Conservation (phyloP, 768 basidiomycete species). For the Phylloporus rhodoxanthus region DNA sequence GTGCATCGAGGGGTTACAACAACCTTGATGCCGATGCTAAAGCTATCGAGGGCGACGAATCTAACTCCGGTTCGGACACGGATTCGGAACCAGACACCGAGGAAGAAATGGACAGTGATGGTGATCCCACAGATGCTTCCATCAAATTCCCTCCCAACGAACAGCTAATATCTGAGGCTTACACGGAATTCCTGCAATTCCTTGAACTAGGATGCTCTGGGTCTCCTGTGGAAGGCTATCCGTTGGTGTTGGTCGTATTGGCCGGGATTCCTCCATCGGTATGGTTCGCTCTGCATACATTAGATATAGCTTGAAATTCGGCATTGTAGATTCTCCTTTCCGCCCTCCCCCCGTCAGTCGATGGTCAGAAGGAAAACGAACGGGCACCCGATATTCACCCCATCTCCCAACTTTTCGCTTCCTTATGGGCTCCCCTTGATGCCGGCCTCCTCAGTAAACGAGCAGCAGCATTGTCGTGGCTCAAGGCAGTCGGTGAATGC, state of each 20-base stretch:
- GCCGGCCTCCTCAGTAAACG: conserved; percentile 23
- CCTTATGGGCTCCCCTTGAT: conserved; percentile 81
- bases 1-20: conserved; percentile 8
- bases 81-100: conserved; percentile 16
- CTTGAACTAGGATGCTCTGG: conserved; percentile 76
- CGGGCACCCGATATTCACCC: conserved; percentile 13
- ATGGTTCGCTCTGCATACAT: conserved; percentile 19
- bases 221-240: conserved; percentile 74
- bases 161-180: conserved; percentile 39
- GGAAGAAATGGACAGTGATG: conserved; percentile 24
- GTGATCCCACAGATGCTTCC: conserved; percentile 25
- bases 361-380: background rate
- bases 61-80: conserved; percentile 28
- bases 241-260: conserved; percentile 70
- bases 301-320: background rate
- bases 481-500: conserved; percentile 70
- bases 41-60: conserved; percentile 27
- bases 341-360: conserved; percentile 9
- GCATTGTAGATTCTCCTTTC: conserved; percentile 17
- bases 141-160: background rate
- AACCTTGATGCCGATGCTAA: conserved; percentile 26
- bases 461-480: conserved; percentile 44
- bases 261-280: conserved; percentile 74
- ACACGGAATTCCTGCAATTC: conserved; percentile 72
- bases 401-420: conserved; percentile 53